A percentile compares a stretch with the other conserved stretches of the same genome.
phyloP scores from a whole-genome alignment of 169 alveolate genomes.

The Plasmodium billcollinsi region DNA sequence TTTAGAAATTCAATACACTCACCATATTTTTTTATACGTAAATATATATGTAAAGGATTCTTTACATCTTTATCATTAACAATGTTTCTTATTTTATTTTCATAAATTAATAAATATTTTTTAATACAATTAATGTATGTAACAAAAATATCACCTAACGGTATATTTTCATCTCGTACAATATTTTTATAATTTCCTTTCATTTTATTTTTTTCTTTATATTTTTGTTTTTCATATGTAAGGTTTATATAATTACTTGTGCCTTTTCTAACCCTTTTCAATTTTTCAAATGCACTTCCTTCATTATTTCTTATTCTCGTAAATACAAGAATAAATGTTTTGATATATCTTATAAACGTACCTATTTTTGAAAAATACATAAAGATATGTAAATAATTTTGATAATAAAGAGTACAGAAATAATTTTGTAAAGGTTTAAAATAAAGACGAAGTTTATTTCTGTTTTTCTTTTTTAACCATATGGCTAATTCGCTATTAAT shows the following conservation, averaged over 20 bases:
- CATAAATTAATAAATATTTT: conserved; percentile 20
- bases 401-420: conserved; percentile 41
- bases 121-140: conserved; percentile 17
- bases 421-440: conserved; percentile 43
- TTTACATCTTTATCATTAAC: conserved; percentile 3
- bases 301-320: neutral
- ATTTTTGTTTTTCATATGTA: neutral
- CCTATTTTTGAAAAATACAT: conserved; percentile 35
- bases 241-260: neutral
- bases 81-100: conserved; percentile 13
- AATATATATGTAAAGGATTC: conserved; percentile 42
- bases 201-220: neutral
- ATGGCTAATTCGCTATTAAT: conserved; percentile 33
- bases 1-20: conserved; percentile 42
- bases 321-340: conserved; percentile 37
- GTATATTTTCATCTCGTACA: neutral
- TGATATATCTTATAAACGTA: conserved; percentile 42
- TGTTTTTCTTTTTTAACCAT: conserved; percentile 45
- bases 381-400: conserved; percentile 51
- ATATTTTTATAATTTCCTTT: neutral
- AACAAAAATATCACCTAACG: conserved; percentile 32
- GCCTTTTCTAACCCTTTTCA: neutral
- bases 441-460: neutral
- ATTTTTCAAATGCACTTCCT: too few species aligned
- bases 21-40: conserved; percentile 18